Evolutionary conservation across 805 yeast species (phyloP).

Genomic region (Starmerella powellii): DNA sequence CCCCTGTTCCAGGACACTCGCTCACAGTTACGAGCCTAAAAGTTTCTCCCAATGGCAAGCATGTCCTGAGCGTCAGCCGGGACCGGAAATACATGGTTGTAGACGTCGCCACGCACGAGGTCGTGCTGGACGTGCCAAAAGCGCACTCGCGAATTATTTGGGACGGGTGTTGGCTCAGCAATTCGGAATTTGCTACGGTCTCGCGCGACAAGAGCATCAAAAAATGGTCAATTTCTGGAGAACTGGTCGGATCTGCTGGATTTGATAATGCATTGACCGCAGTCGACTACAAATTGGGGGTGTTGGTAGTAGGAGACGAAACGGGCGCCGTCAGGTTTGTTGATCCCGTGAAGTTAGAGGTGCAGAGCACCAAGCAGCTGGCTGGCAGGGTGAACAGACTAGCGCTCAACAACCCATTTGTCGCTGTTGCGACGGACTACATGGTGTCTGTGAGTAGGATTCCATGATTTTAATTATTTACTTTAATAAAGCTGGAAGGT

Average conservation of each 20-base stretch:
- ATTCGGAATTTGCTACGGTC: slow-evolving; percentile 55
- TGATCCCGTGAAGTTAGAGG: slow-evolving; percentile 1
- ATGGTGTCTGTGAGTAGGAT: neutral
- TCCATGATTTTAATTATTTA: neutral
- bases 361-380: neutral
- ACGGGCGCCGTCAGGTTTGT: slow-evolving; percentile 15
- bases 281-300: slow-evolving; percentile 9
- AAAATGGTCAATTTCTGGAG: slow-evolving; percentile 24
- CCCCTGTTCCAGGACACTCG: slow-evolving; percentile 41
- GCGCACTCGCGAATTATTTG: slow-evolving; percentile 89
- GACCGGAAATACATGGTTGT: slow-evolving; percentile 80
- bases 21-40: slow-evolving; percentile 74
- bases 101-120: slow-evolving; percentile 31
- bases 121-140: slow-evolving; percentile 37
- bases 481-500: too few relatives aligned
- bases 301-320: slow-evolving; percentile 21
- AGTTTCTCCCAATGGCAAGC: slow-evolving; percentile 57
- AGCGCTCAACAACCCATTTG: neutral
- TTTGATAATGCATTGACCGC: slow-evolving; percentile 21
- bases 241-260: slow-evolving; percentile 11
- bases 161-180: slow-evolving; percentile 75
- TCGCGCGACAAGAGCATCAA: slow-evolving; percentile 76
- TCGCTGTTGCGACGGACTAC: slow-evolving; percentile 13
- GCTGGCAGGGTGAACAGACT: slow-evolving; percentile 20
- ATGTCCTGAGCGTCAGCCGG: slow-evolving; percentile 67